Evolutionary conservation across 2,329 filamentous ascomycete genomes (phyloP).

Genomic region (Aspergillus unguis): DNA sequence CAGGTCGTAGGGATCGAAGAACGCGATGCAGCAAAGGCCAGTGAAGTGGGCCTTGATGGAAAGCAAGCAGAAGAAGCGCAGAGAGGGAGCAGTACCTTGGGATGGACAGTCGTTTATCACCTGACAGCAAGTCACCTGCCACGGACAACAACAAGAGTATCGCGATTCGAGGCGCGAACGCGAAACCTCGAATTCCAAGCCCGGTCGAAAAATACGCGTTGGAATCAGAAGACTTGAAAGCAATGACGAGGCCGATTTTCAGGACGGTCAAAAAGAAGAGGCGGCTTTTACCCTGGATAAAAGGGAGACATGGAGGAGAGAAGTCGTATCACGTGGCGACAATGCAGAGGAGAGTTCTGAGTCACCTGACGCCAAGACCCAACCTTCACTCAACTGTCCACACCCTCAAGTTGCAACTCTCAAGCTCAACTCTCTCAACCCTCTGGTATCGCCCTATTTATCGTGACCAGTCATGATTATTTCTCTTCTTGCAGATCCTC

Average conservation of each 20-base stretch:
- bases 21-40: background rate
- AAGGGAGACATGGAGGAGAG: conserved; percentile 28
- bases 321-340: conserved; percentile 42
- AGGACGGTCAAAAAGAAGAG: conserved; percentile 19
- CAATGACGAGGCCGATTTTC: conserved; percentile 18
- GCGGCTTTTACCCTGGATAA: conserved; percentile 26
- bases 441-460: no score
- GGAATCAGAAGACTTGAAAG: conserved; percentile 6
- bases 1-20: background rate
- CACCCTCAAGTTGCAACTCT: background rate
- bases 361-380: conserved; percentile 31
- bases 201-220: conserved; percentile 15
- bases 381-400: no score
- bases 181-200: conserved; percentile 18
- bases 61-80: conserved; percentile 16
- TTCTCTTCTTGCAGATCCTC: no score
- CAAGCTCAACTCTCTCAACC: no score
- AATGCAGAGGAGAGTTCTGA: conserved; percentile 20
- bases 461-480: background rate
- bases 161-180: conserved; percentile 26
- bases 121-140: conserved; percentile 46
- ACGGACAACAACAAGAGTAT: conserved; percentile 37
- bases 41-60: conserved; percentile 11
- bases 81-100: conserved; percentile 32
- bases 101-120: conserved; percentile 40